phyloP scores from a whole-genome alignment of 2,329 filamentous ascomycete species.

The Epichloe hybrida region DNA sequence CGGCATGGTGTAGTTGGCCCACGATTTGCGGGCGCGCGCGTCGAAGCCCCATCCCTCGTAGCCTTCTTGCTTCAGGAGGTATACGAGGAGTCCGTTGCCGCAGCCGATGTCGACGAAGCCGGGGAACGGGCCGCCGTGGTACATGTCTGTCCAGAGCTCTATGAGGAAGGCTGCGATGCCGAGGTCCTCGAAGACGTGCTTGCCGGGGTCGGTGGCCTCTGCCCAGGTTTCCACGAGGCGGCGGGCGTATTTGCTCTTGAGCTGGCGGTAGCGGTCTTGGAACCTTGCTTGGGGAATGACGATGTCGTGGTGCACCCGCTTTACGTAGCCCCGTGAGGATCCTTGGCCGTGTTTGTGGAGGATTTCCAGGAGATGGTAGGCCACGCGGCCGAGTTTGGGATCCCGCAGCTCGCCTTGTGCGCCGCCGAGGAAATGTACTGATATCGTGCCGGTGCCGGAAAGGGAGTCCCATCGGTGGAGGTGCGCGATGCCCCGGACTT shows the following conservation, averaged over 20 bases:
- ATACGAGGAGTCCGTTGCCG: conserved; percentile 81
- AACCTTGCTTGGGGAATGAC: conserved; percentile 59
- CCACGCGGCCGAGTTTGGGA: conserved; percentile 49
- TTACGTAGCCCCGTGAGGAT: conserved; percentile 52
- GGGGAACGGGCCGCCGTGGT: conserved; percentile 48
- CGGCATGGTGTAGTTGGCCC: conserved; percentile 51
- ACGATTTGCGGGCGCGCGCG: conserved; percentile 72
- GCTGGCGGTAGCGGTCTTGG: conserved; percentile 66
- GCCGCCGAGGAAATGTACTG: conserved; percentile 48
- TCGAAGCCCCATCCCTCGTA: conserved; percentile 87
- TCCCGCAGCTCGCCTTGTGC: conserved; percentile 13
- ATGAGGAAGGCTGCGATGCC: conserved; percentile 85
- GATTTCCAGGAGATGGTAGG: conserved; percentile 51
- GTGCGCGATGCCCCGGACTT: conserved; percentile 60
- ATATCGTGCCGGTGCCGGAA: conserved; percentile 34
- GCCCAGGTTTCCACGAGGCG: conserved; percentile 62
- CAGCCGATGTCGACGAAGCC: conserved; percentile 95
- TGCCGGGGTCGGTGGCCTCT: conserved; percentile 73
- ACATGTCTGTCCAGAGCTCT: conserved; percentile 83
- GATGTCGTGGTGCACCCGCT: conserved; percentile 72
- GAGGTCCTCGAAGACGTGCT: conserved; percentile 93
- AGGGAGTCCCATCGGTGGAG: conserved; percentile 49
- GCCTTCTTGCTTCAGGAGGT: conserved; percentile 68
- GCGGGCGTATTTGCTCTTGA: conserved; percentile 70
- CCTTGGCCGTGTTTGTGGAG: conserved; percentile 64